These are phyloP conservation scores for Fusarium udum DNA, from an alignment of 2,329 filamentous ascomycete genomes.

Conservation along the genomic window DNA sequence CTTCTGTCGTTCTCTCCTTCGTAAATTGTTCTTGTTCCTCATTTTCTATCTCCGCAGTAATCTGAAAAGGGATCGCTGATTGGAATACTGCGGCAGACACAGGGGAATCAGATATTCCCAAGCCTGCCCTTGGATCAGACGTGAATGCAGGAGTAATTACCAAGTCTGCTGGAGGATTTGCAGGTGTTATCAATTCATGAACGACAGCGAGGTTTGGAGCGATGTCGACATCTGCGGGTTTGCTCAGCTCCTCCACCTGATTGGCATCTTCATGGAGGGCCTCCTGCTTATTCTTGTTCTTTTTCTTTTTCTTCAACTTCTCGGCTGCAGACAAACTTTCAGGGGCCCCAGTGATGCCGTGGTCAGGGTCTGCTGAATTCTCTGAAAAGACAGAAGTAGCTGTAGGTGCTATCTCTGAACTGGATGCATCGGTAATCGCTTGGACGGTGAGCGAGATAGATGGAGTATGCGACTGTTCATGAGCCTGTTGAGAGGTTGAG, in stretches of 20 bases:
- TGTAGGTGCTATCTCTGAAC: neutral
- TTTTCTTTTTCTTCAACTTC: constrained; percentile 7
- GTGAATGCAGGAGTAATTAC: neutral
- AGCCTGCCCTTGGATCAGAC: neutral
- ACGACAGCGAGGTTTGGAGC: neutral
- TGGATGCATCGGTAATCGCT: neutral
- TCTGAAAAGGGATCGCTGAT: neutral
- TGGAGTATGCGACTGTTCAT: neutral
- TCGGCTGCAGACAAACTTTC: constrained; percentile 5
- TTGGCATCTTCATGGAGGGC: neutral
- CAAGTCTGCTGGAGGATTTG: neutral
- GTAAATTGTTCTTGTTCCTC: neutral
- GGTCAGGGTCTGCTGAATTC: neutral
- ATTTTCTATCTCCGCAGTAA: neutral
- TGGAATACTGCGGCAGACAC: neutral
- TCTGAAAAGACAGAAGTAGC: neutral
- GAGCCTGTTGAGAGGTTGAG: neutral
- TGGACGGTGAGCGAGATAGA: neutral
- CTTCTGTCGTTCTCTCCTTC: neutral
- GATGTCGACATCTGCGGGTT: neutral
- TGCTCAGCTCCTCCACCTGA: neutral
- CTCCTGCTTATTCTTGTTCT: constrained; percentile 1
- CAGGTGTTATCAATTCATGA: neutral
- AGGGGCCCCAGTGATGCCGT: neutral
- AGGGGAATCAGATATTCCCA: neutral